phyloP scores from a whole-genome alignment of 352 stramenopile genomes.

The Phytopythium aichiense region DNA sequence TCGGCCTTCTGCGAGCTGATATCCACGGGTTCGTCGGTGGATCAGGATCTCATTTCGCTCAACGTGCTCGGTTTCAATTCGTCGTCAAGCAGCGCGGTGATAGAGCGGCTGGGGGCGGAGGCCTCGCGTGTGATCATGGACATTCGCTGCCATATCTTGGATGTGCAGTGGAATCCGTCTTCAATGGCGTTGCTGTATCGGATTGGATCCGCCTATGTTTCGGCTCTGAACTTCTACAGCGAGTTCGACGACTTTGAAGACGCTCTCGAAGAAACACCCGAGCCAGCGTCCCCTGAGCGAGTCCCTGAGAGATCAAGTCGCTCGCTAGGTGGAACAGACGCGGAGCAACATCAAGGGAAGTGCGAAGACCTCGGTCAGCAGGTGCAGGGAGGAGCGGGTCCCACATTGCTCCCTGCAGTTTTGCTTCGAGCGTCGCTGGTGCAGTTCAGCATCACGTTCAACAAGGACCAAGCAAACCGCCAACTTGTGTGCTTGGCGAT shows the following conservation, averaged over 20 bases:
- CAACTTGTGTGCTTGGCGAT: slow-evolving; percentile 61
- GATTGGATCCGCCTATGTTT: slow-evolving; percentile 58
- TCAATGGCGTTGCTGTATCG: slow-evolving; percentile 74
- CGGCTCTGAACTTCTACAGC: slow-evolving; percentile 37
- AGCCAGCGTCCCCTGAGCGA: slow-evolving; percentile 1
- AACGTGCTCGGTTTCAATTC: slow-evolving; percentile 4
- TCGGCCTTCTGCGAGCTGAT: slow-evolving; percentile 67
- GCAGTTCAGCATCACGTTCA: slow-evolving; percentile 76
- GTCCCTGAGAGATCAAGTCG: not conserved
- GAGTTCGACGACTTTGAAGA: slow-evolving; percentile 14
- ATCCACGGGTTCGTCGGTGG: slow-evolving; percentile 33
- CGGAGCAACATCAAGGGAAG: too few relatives aligned
- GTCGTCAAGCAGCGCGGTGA: not conserved
- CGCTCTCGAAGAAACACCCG: slow-evolving; percentile 11
- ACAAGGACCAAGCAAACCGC: slow-evolving; percentile 73
- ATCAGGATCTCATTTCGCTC: slow-evolving; percentile 9
- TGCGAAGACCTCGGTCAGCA: not conserved
- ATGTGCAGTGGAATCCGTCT: slow-evolving; percentile 84
- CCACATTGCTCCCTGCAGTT: slow-evolving; percentile 6
- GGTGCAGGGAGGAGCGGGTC: not conserved
- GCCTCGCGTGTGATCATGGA: slow-evolving; percentile 42
- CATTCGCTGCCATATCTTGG: slow-evolving; percentile 61
- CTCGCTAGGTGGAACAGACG: not conserved
- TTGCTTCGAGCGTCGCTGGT: slow-evolving; percentile 61
- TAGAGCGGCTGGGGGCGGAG: not conserved